phyloP scores from a whole-genome alignment of 192 early-diverging fungal genomes.

The Cladochytrium replicatum region DNA sequence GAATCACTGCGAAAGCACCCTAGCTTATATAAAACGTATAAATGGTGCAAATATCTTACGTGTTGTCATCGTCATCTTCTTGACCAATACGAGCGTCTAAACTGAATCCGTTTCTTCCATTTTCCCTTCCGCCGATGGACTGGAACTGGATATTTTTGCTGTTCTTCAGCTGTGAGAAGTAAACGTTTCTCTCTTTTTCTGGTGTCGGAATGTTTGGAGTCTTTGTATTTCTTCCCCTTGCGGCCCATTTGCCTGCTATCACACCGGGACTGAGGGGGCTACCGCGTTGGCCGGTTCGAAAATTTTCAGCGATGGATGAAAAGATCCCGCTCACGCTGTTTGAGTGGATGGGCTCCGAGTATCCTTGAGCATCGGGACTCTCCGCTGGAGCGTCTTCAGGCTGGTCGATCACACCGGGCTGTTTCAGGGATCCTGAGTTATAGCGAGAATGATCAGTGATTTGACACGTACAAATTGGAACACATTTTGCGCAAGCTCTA shows the following conservation, averaged over 20 bases:
- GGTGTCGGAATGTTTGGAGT: too few species aligned
- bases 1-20: constrained; percentile 10
- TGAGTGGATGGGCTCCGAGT: too few species aligned
- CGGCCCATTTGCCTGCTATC: too few species aligned
- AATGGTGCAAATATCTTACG: background rate
- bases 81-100: background rate
- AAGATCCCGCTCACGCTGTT: too few species aligned
- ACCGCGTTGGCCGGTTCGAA: too few species aligned
- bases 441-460: too few species aligned
- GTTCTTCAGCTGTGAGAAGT: background rate
- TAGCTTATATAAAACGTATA: background rate
- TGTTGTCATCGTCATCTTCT: constrained; percentile 17
- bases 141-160: background rate
- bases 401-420: constrained; percentile 9
- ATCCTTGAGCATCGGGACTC: too few species aligned
- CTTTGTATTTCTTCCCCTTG: too few species aligned
- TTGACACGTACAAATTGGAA: constrained; percentile 18
- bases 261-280: too few species aligned
- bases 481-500: constrained; percentile 10
- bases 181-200: background rate
- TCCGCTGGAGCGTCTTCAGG: background rate
- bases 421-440: too few species aligned
- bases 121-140: constrained; percentile 3
- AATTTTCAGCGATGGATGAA: too few species aligned
- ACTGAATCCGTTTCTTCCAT: background rate